Percentiles rank a stretch among this genome's conserved stretches.
These are phyloP conservation scores for Lachnellula occidentalis DNA, from an alignment of 2,329 filamentous ascomycete species.

Conservation along the genomic window DNA sequence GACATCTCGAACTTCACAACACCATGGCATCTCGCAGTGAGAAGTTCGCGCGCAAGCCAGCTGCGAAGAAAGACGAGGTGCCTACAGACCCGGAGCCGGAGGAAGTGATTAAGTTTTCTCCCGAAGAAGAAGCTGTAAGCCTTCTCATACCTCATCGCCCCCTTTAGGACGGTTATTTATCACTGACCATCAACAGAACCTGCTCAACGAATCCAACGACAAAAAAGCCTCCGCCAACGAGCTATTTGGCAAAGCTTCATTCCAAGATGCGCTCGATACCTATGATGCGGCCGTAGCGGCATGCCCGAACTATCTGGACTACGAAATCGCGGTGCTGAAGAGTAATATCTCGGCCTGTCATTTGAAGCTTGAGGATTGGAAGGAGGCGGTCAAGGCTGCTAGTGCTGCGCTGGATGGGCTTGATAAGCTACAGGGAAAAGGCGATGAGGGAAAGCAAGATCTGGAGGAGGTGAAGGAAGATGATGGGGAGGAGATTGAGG, in stretches of 20 bases:
- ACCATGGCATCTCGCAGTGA: conserved; percentile 29
- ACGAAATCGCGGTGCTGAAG: conserved; percentile 78
- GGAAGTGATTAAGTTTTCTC: conserved; percentile 33
- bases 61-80: conserved; percentile 11
- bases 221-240: conserved; percentile 74
- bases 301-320: conserved; percentile 81
- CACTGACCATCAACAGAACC: conserved; percentile 40
- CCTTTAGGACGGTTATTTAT: background rate
- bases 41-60: conserved; percentile 27
- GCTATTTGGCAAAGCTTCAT: conserved; percentile 68
- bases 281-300: conserved; percentile 76
- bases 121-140: conserved; percentile 39
- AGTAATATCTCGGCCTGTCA: conserved; percentile 90
- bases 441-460: conserved; percentile 24
- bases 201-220: conserved; percentile 65
- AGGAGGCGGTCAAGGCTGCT: conserved; percentile 70
- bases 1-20: conserved; percentile 5
- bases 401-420: conserved; percentile 67
- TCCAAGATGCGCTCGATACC: conserved; percentile 70
- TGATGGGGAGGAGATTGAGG: conserved; percentile 47
- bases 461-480: conserved; percentile 34
- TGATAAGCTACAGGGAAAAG: conserved; percentile 47
- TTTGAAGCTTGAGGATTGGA: conserved; percentile 80
- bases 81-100: conserved; percentile 12
- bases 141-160: background rate